Conservation (phyloP, 352 stramenopile species). For the Phytopythium mirpurense region DNA sequence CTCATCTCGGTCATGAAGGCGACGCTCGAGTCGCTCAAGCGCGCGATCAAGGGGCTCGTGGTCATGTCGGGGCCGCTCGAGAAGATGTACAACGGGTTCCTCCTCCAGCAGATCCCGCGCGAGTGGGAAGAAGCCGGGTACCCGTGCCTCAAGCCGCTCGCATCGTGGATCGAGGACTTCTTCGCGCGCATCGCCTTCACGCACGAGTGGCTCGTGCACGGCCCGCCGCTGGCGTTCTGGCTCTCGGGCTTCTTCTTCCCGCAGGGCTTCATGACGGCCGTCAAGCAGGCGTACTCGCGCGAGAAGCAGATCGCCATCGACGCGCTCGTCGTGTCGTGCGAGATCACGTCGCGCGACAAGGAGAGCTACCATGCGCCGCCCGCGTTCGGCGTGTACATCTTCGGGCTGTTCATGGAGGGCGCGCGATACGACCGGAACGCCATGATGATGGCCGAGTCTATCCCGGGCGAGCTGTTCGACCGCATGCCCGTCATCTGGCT, state of each 20-base stretch:
- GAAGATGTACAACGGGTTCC: constrained; percentile 91
- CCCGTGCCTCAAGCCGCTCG: constrained; percentile 89
- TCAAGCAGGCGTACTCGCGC: constrained; percentile 91
- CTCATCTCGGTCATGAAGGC: constrained; percentile 84
- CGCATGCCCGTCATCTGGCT: constrained; percentile 91
- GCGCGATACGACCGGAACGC: constrained; percentile 81
- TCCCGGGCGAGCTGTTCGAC: constrained; percentile 86
- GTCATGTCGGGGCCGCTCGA: constrained; percentile 89
- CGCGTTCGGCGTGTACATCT: constrained; percentile 91
- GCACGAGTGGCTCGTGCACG: constrained; percentile 76
- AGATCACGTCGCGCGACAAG: constrained; percentile 75
- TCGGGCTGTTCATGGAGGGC: constrained; percentile 94
- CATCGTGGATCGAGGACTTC: constrained; percentile 92
- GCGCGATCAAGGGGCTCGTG: constrained; percentile 87
- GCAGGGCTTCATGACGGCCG: constrained; percentile 93
- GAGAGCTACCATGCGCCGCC: constrained; percentile 54
- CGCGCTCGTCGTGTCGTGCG: constrained; percentile 80
- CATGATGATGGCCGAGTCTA: constrained; percentile 85
- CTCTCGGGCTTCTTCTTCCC: constrained; percentile 95
- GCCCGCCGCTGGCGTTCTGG: constrained; percentile 85
- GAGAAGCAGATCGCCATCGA: constrained; percentile 91
- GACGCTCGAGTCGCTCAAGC: constrained; percentile 84
- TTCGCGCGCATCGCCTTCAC: constrained; percentile 84
- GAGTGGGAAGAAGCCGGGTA: constrained; percentile 90
- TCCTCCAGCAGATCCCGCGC: constrained; percentile 86